Conservation (phyloP, 805 yeast genomes). For the Cyberlindnera mississippiensis region DNA sequence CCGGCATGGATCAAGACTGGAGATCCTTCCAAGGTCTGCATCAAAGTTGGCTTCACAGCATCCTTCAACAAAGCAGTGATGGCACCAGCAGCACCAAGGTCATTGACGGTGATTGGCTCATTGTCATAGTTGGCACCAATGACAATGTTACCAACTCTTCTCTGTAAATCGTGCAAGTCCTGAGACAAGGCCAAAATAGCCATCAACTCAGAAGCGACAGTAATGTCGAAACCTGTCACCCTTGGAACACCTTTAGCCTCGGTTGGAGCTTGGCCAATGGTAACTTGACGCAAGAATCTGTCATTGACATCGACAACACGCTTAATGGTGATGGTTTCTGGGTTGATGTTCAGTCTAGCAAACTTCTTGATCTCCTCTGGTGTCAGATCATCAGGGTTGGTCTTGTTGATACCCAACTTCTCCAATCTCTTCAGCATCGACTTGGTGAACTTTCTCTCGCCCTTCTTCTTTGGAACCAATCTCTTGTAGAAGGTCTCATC, state of each 20-base stretch:
- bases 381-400: constrained; percentile 69
- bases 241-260: constrained; percentile 65
- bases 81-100: constrained; percentile 84
- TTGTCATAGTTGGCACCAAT: constrained; percentile 66
- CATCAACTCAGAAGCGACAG: constrained; percentile 85
- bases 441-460: constrained; percentile 59
- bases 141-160: constrained; percentile 71
- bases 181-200: constrained; percentile 75
- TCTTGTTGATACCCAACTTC: constrained; percentile 65
- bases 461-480: constrained; percentile 72
- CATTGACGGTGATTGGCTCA: constrained; percentile 77
- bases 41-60: constrained; percentile 78
- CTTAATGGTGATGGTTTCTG: constrained; percentile 76
- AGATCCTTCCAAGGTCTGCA: constrained; percentile 87
- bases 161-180: constrained; percentile 67
- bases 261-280: constrained; percentile 78
- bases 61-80: constrained; percentile 77
- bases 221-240: constrained; percentile 75
- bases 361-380: constrained; percentile 61
- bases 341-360: constrained; percentile 72
- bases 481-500: constrained; percentile 71
- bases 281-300: constrained; percentile 72
- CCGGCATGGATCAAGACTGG: constrained; percentile 88
- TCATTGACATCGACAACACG: constrained; percentile 85
- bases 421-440: constrained; percentile 64